Evolutionary conservation across 2,329 filamentous ascomycete species (phyloP).

Genomic region (Metarhizium guizhouense): DNA sequence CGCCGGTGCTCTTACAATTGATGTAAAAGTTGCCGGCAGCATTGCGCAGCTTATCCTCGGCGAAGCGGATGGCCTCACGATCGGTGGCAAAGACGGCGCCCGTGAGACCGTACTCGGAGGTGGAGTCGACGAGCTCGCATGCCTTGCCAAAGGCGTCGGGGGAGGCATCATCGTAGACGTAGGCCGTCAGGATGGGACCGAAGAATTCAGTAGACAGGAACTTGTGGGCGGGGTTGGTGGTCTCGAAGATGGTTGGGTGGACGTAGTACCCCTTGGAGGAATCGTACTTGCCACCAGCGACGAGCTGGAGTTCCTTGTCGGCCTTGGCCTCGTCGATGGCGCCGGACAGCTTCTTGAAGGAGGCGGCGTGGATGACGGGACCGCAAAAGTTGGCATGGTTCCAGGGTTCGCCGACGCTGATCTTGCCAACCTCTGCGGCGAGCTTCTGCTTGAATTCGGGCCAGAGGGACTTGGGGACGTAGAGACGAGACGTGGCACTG

Average conservation of each 20-base stretch:
- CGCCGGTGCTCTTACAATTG: constrained; percentile 73
- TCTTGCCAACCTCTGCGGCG: constrained; percentile 56
- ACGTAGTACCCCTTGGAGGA: constrained; percentile 74
- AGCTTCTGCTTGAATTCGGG: constrained; percentile 61
- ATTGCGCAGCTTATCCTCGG: constrained; percentile 63
- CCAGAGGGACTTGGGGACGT: constrained; percentile 69
- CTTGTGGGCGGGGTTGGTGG: constrained; percentile 63
- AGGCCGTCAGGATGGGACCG: constrained; percentile 63
- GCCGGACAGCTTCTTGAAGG: constrained; percentile 70
- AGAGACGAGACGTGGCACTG: constrained; percentile 72
- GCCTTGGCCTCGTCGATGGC: constrained; percentile 75
- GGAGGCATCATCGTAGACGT: constrained; percentile 67
- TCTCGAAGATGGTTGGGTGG: constrained; percentile 72
- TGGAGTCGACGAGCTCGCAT: constrained; percentile 58
- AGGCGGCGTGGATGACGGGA: constrained; percentile 73
- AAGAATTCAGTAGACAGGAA: constrained; percentile 75
- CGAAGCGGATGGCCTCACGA: constrained; percentile 53
- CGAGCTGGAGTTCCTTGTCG: constrained; percentile 61
- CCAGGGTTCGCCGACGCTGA: constrained; percentile 61
- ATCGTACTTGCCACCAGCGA: constrained; percentile 71
- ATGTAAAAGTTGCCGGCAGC: constrained; percentile 78
- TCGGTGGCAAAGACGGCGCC: constrained; percentile 68
- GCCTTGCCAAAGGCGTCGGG: constrained; percentile 46
- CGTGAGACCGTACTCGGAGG: constrained; percentile 70
- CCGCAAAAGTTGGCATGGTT: constrained; percentile 75